Percentiles rank a stretch among this genome's conserved stretches.
Evolutionary conservation across 192 early-diverging fungal genomes (phyloP).

Genomic region (Entomortierella chlamydospora): DNA sequence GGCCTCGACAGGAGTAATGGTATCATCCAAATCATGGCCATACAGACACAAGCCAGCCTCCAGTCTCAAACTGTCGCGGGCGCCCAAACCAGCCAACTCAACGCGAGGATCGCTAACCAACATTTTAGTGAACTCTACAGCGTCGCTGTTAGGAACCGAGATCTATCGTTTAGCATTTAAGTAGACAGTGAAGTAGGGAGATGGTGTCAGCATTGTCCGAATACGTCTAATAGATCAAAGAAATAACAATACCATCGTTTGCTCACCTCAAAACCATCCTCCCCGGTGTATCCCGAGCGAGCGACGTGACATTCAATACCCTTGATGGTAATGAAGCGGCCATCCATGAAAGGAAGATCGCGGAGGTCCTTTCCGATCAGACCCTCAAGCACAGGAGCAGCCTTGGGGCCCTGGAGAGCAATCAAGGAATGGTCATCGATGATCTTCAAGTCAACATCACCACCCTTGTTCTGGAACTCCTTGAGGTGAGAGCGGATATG

Average conservation of each 20-base stretch:
- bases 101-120: conserved; percentile 80
- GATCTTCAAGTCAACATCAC: conserved; percentile 87
- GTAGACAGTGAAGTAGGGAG: too few species aligned
- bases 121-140: conserved; percentile 72
- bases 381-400: conserved; percentile 74
- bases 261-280: conserved; percentile 97
- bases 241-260: too few species aligned
- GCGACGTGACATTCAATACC: conserved; percentile 89
- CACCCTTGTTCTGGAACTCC: conserved; percentile 88
- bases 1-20: conserved; percentile 92
- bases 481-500: conserved; percentile 87
- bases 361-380: conserved; percentile 69
- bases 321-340: conserved; percentile 74
- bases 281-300: conserved; percentile 98
- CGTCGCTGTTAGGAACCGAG: conserved; percentile 83
- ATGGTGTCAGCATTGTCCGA: too few species aligned
- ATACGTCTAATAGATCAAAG: too few species aligned
- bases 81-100: conserved; percentile 93
- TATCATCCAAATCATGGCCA: conserved; percentile 95
- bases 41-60: conserved; percentile 99
- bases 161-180: conserved; percentile 62
- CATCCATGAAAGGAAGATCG: conserved; percentile 93
- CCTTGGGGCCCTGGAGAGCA: conserved; percentile 93
- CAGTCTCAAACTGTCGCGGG: conserved; percentile 93
- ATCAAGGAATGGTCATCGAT: conserved; percentile 90